phyloP scores from a whole-genome alignment of 352 stramenopile species.

The Phytophthora nicotianae region DNA sequence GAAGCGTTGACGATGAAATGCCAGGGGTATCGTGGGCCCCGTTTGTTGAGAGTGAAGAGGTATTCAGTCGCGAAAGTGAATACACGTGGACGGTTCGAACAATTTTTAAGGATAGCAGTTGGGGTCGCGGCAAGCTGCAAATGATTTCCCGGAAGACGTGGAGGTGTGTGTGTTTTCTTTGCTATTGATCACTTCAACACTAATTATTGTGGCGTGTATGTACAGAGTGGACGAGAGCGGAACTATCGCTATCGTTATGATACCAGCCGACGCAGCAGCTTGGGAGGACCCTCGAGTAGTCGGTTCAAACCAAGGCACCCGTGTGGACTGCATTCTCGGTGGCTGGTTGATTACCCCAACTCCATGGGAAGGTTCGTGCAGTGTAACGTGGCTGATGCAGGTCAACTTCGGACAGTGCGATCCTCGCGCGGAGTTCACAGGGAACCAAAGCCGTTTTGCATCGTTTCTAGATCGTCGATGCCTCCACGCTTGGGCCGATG shows the following conservation, averaged over 20 bases:
- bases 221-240: conserved; percentile 67
- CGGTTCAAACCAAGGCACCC: conserved; percentile 7
- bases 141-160: conserved; percentile 73
- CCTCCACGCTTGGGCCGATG: conserved; percentile 57
- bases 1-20: conserved; percentile 28
- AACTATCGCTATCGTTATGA: conserved; percentile 69
- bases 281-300: conserved; percentile 26
- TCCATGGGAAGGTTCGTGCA: conserved; percentile 62
- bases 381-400: conserved; percentile 82
- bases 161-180: conserved; percentile 48
- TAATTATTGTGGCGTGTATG: conserved; percentile 10
- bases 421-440: conserved; percentile 57
- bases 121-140: conserved; percentile 43
- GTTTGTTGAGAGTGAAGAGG: conserved; percentile 53
- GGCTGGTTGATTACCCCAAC: conserved; percentile 73
- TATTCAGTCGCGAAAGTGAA: conserved; percentile 51
- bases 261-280: conserved; percentile 56
- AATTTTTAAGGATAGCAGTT: conserved; percentile 55
- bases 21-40: conserved; percentile 37
- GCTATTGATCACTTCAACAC: not conserved
- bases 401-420: conserved; percentile 74
- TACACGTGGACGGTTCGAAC: conserved; percentile 63
- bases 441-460: conserved; percentile 34
- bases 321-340: conserved; percentile 70
- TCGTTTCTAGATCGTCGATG: conserved; percentile 42